Conservation (phyloP, 306 rosid genomes). For the Mucuna pruriens region DNA sequence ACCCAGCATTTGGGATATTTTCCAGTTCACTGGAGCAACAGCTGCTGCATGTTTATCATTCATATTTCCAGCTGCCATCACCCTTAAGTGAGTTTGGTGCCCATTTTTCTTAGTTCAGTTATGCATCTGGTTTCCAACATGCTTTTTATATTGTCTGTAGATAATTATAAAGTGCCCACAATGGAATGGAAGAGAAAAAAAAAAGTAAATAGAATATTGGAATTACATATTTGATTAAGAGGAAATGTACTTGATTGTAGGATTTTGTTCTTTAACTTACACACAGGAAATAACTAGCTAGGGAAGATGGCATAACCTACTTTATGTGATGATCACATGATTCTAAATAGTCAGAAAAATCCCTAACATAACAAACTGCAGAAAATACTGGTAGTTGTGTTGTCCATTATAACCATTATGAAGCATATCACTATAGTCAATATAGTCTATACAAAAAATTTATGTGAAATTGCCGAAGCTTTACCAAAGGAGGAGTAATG, state of each 20-base stretch:
- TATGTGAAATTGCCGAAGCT: not conserved
- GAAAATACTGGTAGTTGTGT: slow-evolving; percentile 10
- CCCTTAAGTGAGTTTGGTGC: slow-evolving; percentile 46
- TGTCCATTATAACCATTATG: not conserved
- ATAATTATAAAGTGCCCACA: not conserved
- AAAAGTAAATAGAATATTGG: not conserved
- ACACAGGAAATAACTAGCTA: not conserved
- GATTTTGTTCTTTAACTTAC: not conserved
- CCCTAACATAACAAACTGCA: not conserved
- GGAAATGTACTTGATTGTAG: not conserved
- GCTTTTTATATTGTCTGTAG: not conserved
- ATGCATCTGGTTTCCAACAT: not conserved
- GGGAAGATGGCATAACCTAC: not conserved
- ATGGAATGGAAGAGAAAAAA: not conserved
- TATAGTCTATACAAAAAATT: not conserved
- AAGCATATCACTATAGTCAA: not conserved
- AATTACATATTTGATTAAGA: not conserved
- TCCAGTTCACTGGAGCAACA: slow-evolving; percentile 62
- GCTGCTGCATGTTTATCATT: slow-evolving; percentile 58
- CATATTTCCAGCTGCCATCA: slow-evolving; percentile 55
- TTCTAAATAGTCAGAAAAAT: not conserved
- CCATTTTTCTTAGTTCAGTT: not conserved
- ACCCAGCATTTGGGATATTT: slow-evolving; percentile 73
- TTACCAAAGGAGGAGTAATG: not conserved
- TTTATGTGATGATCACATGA: not conserved